Evolutionary conservation across 805 yeast genomes (phyloP), one percentile per base, ranked within the genome.

Genomic region (Nakazawaea molendinolei): DNA sequence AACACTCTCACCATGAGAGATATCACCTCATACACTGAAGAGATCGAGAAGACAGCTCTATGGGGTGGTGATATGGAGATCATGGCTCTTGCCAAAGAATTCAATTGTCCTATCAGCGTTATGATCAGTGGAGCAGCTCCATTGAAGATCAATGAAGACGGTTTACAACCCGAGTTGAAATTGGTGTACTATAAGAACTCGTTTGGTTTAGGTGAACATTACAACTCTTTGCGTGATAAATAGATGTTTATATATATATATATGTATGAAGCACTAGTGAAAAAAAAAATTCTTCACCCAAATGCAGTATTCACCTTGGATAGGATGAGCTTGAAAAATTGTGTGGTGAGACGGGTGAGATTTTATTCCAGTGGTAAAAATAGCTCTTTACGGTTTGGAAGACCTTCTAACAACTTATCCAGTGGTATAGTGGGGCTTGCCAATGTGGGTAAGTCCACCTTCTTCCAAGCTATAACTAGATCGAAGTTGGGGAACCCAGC

Each of bases 11-110:
- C 71, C 6, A 46, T 85, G 41, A 67, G 69, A 33, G 82, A 83
- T 44, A 58, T 89, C 20, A 79, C 72, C 25, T 74, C 73, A 16
- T 92, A 92, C 54, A 71, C 85, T 3, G 56, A 63, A 3, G 80
- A 78, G 43, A 67, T 90, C 40, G 82, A 72, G 41, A 64, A 56
- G n/a, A 86, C 95, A 0, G 78, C 95, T 0, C 74, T 84, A 66
- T 90, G 98, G 98, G 98, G 98, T 18, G 92, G 95, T 7, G 97
- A 92, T 49, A 65, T 86, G 64, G 98, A 90, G 61, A 77, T 90
- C 14, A 56, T 85, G 51, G 96, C 97, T 0, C 63, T 89, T 27
- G 69, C 94, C 1, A 69, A 75, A 41, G 74, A 73, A n/a, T 83
- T 68, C 48, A 67, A 79, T 41, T 76, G 84, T 46, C 84, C 87